Base-by-base conservation (phyloP, 2,329 filamentous ascomycete genomes). In the Lachnellula subtilissima region DNA sequence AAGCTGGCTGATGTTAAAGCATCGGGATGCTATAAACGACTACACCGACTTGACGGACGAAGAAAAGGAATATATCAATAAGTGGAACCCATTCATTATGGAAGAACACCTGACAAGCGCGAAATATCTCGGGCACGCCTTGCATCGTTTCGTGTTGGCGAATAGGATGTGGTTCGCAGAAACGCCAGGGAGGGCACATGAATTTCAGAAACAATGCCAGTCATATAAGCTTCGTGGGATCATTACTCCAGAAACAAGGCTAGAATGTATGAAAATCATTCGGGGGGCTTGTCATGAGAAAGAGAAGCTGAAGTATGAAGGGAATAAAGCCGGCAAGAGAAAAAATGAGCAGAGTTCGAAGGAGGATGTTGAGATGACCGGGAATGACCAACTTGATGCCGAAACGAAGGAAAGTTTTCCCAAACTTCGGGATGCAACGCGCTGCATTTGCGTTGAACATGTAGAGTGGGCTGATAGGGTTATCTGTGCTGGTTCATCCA, bases 51-150 rank as follows among this genome's bases (percentile, higher is more conserved):
- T 70, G 7, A 62, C 59, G 7, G 49, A 54, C 2, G 61, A 62
- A 25, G 67, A 70, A 46, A 70, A 69, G 36, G 69, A 69, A 9
- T 70, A 65, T 37, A 57, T 68, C 15, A 61, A 60, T 25, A 48
- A 53, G 8, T 70, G 67, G 65, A 68, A 70, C 42, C 58, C 60
- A 12, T 70, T 69, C 39, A 63, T 65, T 8, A 54, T 65, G 43
- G 40, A 25, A 2, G 45, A 62, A 37, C 61, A 61, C 15, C 53
- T 66, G 14, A 67, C 61, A 2, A 59, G 57, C 25, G 56, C 55
- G 15, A 60, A 50, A 17, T 62, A 57, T 39, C 54, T 68, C 6
- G 48, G 57, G 5, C 45, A 60, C 5, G 56, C 63, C 3, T 53
- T 68, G 8, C 5, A 53, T 15, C 55, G 58, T 6, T 70, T 70